Evolutionary conservation across 768 basidiomycete genomes (phyloP).

Genomic region (Amanita inopinata): DNA sequence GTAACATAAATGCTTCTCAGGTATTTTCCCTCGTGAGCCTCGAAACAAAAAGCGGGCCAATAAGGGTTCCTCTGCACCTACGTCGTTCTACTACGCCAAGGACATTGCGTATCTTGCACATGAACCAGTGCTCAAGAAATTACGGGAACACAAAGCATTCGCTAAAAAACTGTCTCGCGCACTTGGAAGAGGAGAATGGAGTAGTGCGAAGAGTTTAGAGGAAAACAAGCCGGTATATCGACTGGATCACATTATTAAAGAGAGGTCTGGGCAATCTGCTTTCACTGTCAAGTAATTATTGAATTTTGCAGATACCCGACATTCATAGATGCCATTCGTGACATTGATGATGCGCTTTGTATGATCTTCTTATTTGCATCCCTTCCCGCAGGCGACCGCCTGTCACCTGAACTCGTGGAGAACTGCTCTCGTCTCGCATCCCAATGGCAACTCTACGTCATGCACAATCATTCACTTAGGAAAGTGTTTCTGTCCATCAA

Average conservation of each 20-base stretch:
- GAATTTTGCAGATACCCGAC: slow-evolving; percentile 72
- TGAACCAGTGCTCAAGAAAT: slow-evolving; percentile 87
- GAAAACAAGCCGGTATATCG: slow-evolving; percentile 87
- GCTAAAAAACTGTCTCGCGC: slow-evolving; percentile 94
- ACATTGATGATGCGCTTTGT: slow-evolving; percentile 95
- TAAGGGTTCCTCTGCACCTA: slow-evolving; percentile 94
- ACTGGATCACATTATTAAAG: slow-evolving; percentile 95
- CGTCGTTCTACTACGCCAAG: slow-evolving; percentile 97
- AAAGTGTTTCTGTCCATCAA: slow-evolving; percentile 97
- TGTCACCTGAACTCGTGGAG: slow-evolving; percentile 76
- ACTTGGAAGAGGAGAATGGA: slow-evolving; percentile 92
- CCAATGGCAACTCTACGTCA: slow-evolving; percentile 95
- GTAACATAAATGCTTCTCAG: slow-evolving; percentile 28
- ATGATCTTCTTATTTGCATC: slow-evolving; percentile 90
- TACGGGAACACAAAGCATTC: slow-evolving; percentile 96
- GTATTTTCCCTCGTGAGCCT: slow-evolving; percentile 97
- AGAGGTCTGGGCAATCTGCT: slow-evolving; percentile 51
- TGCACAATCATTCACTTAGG: slow-evolving; percentile 75
- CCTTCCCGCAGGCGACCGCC: slow-evolving; percentile 75
- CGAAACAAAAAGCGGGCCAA: slow-evolving; percentile 87
- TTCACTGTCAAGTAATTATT: slow-evolving; percentile 1
- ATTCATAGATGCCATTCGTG: slow-evolving; percentile 89
- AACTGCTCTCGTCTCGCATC: slow-evolving; percentile 86
- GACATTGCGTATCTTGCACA: slow-evolving; percentile 96
- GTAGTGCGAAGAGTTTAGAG: slow-evolving; percentile 85